Base-by-base conservation (phyloP, 805 yeast genomes). In the Candida corydali region DNA sequence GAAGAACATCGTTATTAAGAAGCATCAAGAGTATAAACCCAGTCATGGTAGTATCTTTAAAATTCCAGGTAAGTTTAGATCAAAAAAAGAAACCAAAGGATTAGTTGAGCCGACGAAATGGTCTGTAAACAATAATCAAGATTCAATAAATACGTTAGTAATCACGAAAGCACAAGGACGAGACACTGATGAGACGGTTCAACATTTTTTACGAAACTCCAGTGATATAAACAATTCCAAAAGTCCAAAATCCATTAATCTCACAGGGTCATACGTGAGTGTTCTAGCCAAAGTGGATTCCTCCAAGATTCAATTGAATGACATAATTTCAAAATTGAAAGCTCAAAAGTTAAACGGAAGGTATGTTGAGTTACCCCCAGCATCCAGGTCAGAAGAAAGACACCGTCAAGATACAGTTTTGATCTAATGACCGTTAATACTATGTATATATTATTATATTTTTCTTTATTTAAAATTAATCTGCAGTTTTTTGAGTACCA, bases 211-310 rank as follows among this genome's bases (percentile, higher is more conserved):
- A 40, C 52, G 58, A 15, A 52, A 53, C 9, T 78, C 81, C 8
- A 59, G 61, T 24, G 74, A 68, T 29, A 65, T 76, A 26, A 70
- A 66, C 52, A 63, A 76, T 29, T 71, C 66, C 49, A 70, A 65
- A 47, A 63, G 63, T 20, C 46, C 51, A 26, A 48, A 46, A 37
- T 48, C 47, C 37, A 55, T 65, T 41, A 57, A 55, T 20, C 63
- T 60, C 32, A 60, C 61, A 29, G 39, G 49, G 31, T 41, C 40
- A 10, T 47, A 57, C 36, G 68, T 69, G 10, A 69, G 73, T 35
- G 86, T 85, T 35, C 69, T 71, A 59, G 73, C 68, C 34, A 73
- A 68, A 32, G 57, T 73, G 39, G 62, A 65, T 12, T 62, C 64
- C n/a, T 22, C 34, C 3, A 68, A 58, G 2, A 63, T 54, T 14